Conservation (phyloP, 495 filamentous ascomycete genomes). For the Lophium mytilinum region DNA sequence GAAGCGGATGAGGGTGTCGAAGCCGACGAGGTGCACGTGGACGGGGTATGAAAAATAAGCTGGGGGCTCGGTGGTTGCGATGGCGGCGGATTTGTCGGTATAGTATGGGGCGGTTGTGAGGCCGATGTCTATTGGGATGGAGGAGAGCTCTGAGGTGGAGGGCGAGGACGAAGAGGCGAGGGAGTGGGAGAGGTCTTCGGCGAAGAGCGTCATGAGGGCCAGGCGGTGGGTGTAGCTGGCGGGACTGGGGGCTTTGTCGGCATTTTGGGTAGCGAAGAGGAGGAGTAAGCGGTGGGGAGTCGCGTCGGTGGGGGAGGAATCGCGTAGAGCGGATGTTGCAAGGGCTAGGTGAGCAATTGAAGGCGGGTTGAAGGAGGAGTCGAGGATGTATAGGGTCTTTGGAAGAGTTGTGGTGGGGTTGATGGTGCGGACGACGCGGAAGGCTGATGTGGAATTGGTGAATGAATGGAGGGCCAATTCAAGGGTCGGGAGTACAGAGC, state of each 20-base stretch:
- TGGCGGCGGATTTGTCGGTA: conserved; percentile 68
- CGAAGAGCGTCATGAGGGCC: conserved; percentile 79
- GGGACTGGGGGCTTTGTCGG: conserved; percentile 82
- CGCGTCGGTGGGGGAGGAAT: conserved; percentile 12
- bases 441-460: conserved; percentile 44
- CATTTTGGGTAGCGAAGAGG: conserved; percentile 82
- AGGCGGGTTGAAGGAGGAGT: conserved; percentile 94
- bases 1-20: conserved; percentile 79
- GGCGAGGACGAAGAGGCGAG: neutral
- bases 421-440: conserved; percentile 54
- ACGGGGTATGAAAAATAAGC: conserved; percentile 44
- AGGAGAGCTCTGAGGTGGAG: neutral
- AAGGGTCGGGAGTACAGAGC: conserved; percentile 18
- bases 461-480: conserved; percentile 49
- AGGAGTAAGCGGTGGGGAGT: conserved; percentile 56
- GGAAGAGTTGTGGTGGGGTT: conserved; percentile 26
- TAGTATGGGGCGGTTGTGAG: conserved; percentile 80
- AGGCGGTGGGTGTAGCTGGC: conserved; percentile 75
- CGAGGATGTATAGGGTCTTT: conserved; percentile 68
- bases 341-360: conserved; percentile 75
- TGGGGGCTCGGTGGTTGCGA: conserved; percentile 41
- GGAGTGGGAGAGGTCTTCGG: conserved; percentile 46
- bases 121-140: conserved; percentile 59
- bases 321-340: conserved; percentile 55
- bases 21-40: conserved; percentile 78